These are phyloP conservation scores for Fraxinus paxiana DNA, from an alignment of 305 asterid species.

Conservation along the genomic window DNA sequence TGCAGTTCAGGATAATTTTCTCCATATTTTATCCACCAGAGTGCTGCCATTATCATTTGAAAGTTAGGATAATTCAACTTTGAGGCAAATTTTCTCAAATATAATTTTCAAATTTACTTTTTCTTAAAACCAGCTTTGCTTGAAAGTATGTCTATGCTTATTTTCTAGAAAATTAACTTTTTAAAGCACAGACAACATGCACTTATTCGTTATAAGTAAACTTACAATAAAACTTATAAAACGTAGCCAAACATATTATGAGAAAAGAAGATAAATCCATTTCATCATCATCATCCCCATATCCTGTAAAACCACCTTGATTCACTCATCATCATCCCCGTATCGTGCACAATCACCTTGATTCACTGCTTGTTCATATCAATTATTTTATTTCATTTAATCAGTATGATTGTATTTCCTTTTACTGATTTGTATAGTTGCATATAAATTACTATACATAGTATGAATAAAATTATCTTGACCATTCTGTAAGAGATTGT, in stretches of 20 bases:
- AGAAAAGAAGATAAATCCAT: neutral
- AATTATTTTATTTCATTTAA: neutral
- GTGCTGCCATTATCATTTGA: constrained; percentile 36
- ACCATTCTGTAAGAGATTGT: neutral
- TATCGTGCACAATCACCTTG: neutral
- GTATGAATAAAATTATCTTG: neutral
- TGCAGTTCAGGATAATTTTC: constrained; percentile 49
- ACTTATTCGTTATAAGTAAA: neutral
- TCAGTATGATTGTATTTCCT: neutral
- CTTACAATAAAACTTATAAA: neutral
- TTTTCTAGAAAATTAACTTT: neutral
- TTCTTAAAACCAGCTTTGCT: neutral
- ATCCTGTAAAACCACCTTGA: too few relatives aligned
- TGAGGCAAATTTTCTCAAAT: neutral
- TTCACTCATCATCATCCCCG: too few relatives aligned
- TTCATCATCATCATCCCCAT: neutral
- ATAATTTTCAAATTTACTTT: neutral
- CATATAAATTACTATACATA: neutral
- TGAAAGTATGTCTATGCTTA: neutral
- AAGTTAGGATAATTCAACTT: neutral
- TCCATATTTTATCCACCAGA: constrained; percentile 67
- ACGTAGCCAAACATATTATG: neutral
- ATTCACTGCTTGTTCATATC: neutral
- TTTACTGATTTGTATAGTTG: neutral
- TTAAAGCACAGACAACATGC: neutral